Percentiles rank a stretch among this genome's conserved stretches.
These are phyloP conservation scores for Pleurotus ostreatus DNA, from an alignment of 768 basidiomycete species.

Conservation along the genomic window DNA sequence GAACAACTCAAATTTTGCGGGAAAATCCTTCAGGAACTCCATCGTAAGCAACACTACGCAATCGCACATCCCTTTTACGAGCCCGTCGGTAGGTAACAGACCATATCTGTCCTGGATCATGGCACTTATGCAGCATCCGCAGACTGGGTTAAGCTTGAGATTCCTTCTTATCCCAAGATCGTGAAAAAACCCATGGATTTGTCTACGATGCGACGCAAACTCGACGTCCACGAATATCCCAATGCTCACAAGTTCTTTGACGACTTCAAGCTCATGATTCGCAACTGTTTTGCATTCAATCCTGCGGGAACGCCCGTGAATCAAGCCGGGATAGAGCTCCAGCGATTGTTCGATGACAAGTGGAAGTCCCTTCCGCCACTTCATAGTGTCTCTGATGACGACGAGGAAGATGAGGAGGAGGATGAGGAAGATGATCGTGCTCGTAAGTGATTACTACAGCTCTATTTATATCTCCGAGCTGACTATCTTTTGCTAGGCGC, in stretches of 20 bases:
- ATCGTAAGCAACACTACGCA: slow-evolving; percentile 71
- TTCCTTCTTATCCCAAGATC: slow-evolving; percentile 83
- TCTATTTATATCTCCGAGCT: slow-evolving; percentile 5
- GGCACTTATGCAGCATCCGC: slow-evolving; percentile 6
- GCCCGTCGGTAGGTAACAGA: slow-evolving; percentile 74
- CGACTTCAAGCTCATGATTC: slow-evolving; percentile 93
- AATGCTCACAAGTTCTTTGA: slow-evolving; percentile 79
- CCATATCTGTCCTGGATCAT: slow-evolving; percentile 3
- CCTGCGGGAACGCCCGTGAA: slow-evolving; percentile 85
- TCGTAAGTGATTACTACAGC: slow-evolving; percentile 43
- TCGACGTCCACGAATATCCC: slow-evolving; percentile 73
- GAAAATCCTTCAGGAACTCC: slow-evolving; percentile 70
- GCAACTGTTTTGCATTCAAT: slow-evolving; percentile 92
- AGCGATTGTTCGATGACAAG: slow-evolving; percentile 88
- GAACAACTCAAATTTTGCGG: slow-evolving; percentile 85
- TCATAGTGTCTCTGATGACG: slow-evolving; percentile 54
- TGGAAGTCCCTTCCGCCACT: slow-evolving; percentile 76
- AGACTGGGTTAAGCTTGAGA: slow-evolving; percentile 77
- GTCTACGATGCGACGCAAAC: slow-evolving; percentile 80
- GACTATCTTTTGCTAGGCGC: slow-evolving; percentile 43
- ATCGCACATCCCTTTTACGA: slow-evolving; percentile 86
- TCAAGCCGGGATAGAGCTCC: slow-evolving; percentile 79
- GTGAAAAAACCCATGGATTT: slow-evolving; percentile 97
- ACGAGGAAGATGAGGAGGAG: slow-evolving; percentile 64
- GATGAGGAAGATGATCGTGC: slow-evolving; percentile 65